phyloP scores from a whole-genome alignment of 805 yeast species.

The Tetrapisispora iriomotensis region DNA sequence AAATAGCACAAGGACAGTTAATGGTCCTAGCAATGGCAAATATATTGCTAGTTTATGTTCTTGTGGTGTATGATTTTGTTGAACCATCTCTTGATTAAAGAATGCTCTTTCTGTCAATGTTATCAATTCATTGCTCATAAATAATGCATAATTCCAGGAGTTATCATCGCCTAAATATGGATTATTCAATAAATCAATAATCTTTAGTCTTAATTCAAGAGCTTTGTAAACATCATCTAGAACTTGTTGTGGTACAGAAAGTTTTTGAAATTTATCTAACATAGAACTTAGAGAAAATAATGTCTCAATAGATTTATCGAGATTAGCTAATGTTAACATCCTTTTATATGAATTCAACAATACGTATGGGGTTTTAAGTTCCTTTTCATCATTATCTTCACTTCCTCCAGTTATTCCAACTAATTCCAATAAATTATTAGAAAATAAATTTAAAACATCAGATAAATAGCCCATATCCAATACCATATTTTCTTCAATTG shows the following conservation, averaged over 20 bases:
- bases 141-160: slow-evolving; percentile 43
- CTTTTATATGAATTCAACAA: slow-evolving; percentile 62
- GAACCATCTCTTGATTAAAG: slow-evolving; percentile 90
- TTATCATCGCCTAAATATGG: slow-evolving; percentile 23
- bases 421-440: slow-evolving; percentile 63
- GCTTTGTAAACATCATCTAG: slow-evolving; percentile 46
- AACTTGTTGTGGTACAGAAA: slow-evolving; percentile 75
- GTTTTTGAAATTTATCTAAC: slow-evolving; percentile 58
- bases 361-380: slow-evolving; percentile 39
- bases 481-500: slow-evolving; percentile 19
- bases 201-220: slow-evolving; percentile 31
- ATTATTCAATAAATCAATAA: slow-evolving; percentile 23
- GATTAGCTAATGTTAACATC: slow-evolving; percentile 45
- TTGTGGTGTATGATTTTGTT: slow-evolving; percentile 88
- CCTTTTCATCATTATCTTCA: slow-evolving; percentile 34
- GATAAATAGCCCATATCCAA: slow-evolving; percentile 39
- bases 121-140: slow-evolving; percentile 40
- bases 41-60: slow-evolving; percentile 94
- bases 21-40: slow-evolving; percentile 82
- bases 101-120: slow-evolving; percentile 54
- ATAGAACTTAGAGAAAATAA: slow-evolving; percentile 63
- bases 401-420: slow-evolving; percentile 48
- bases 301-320: slow-evolving; percentile 56
- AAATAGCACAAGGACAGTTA: slow-evolving; percentile 50
- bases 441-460: slow-evolving; percentile 56